Evolutionary conservation across 1,284 basidiomycete genomes (phyloP).

Genomic region (Athelia psychrophila): DNA sequence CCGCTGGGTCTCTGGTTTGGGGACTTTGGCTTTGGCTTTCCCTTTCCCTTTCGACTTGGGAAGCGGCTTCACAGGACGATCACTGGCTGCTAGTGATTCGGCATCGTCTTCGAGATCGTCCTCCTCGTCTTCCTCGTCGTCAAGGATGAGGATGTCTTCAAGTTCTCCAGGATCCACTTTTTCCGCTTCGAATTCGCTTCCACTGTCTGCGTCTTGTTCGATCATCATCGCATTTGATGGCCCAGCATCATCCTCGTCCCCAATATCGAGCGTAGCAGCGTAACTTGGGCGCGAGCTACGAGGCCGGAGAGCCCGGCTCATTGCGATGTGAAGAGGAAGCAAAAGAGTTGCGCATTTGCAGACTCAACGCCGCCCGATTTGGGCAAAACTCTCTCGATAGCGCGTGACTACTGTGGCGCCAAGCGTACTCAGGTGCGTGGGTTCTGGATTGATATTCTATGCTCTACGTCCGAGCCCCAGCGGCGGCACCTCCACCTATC

Average conservation of each 20-base stretch:
- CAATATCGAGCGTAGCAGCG: conserved; percentile 17
- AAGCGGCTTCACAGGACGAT: background rate
- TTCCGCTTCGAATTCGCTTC: conserved; percentile 43
- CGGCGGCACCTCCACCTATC: conserved; percentile 14
- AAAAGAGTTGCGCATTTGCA: too few species aligned
- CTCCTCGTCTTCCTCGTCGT: conserved; percentile 17
- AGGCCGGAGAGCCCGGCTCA: conserved; percentile 32
- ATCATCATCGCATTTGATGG: conserved; percentile 15
- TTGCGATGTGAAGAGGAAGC: conserved; percentile 7
- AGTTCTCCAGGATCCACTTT: conserved; percentile 13
- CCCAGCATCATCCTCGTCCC: conserved; percentile 18
- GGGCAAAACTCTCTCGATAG: too few species aligned
- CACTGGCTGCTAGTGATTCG: conserved; percentile 15
- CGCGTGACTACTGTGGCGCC: too few species aligned
- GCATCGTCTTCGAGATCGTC: conserved; percentile 16
- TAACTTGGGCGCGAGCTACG: conserved; percentile 32
- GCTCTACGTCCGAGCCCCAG: too few species aligned
- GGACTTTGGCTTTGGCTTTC: conserved; percentile 10
- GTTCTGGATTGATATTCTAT: too few species aligned
- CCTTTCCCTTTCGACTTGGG: conserved; percentile 3
- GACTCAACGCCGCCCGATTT: too few species aligned
- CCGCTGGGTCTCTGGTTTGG: conserved; percentile 18
- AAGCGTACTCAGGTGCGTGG: too few species aligned
- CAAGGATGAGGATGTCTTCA: conserved; percentile 18
- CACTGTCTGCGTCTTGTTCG: conserved; percentile 26